Percentiles rank a stretch among this genome's conserved stretches.
Evolutionary conservation across 305 asterid genomes (phyloP).

Genomic region (Rubia tinctorum): DNA sequence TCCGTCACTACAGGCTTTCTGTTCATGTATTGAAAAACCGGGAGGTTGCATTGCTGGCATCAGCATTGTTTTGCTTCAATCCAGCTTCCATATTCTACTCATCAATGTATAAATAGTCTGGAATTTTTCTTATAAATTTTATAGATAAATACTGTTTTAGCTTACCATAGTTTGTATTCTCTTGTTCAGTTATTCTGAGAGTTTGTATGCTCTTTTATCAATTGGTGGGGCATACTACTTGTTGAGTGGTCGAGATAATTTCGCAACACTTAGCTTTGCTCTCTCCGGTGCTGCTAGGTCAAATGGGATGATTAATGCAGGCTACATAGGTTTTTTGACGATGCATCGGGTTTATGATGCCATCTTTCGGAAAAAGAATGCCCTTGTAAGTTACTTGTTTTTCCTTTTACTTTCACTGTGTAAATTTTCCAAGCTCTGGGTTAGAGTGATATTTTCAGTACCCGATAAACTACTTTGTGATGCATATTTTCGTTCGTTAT

Average conservation of each 20-base stretch:
- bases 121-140: too few relatives aligned
- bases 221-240: slow-evolving; percentile 74
- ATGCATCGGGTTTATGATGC: slow-evolving; percentile 57
- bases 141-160: too few relatives aligned
- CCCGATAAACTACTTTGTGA: neutral
- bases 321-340: slow-evolving; percentile 65
- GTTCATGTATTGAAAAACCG: slow-evolving; percentile 55
- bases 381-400: slow-evolving; percentile 47
- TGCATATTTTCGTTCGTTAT: neutral
- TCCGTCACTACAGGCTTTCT: slow-evolving; percentile 62
- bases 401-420: neutral
- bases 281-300: slow-evolving; percentile 87
- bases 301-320: slow-evolving; percentile 86
- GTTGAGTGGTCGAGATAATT: slow-evolving; percentile 43
- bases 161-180: slow-evolving; percentile 13
- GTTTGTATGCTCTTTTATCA: slow-evolving; percentile 74
- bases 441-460: neutral
- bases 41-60: slow-evolving; percentile 77
- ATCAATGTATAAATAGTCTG: slow-evolving; percentile 46
- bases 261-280: slow-evolving; percentile 68
- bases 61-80: slow-evolving; percentile 88
- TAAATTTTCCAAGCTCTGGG: neutral
- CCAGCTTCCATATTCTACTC: slow-evolving; percentile 99
- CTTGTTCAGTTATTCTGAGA: slow-evolving; percentile 82
- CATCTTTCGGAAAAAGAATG: slow-evolving; percentile 35